A percentile compares a stretch with the other conserved stretches of the same genome.
Conservation (phyloP, 2,329 filamentous ascomycete genomes). For the Xylaria digitata region DNA sequence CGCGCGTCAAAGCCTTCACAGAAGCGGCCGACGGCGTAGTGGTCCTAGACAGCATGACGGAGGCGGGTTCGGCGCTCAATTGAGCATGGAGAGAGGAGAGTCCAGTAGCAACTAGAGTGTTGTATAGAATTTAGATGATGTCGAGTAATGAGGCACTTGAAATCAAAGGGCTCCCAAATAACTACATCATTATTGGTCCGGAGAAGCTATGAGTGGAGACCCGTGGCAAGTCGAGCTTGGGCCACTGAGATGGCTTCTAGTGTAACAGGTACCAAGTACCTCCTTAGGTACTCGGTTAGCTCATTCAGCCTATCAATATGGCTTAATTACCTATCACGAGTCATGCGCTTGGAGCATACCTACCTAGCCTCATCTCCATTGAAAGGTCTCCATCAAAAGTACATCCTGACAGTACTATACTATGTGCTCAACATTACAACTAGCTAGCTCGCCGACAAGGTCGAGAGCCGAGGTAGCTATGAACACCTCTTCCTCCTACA, state of each 20-base stretch:
- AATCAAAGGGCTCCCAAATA: constrained; percentile 44
- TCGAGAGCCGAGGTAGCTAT: constrained; percentile 30
- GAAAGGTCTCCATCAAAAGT: neutral
- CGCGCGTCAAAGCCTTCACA: constrained; percentile 55
- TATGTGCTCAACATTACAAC: neutral
- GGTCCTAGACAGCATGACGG: constrained; percentile 58
- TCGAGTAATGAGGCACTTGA: constrained; percentile 49
- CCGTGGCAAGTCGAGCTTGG: constrained; percentile 43
- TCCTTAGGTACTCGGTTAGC: neutral
- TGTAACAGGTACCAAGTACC: neutral
- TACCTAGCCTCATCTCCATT: neutral
- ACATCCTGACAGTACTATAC: neutral
- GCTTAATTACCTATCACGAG: constrained; percentile 27
- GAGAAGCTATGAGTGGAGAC: constrained; percentile 34
- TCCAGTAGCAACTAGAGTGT: constrained; percentile 42
- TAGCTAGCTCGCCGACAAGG: neutral
- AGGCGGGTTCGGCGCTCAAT: constrained; percentile 51
- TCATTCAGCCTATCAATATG: constrained; percentile 10
- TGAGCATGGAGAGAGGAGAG: constrained; percentile 51
- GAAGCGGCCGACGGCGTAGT: constrained; percentile 56
- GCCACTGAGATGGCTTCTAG: constrained; percentile 33
- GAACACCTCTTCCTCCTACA: constrained; percentile 17
- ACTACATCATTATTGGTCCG: constrained; percentile 42
- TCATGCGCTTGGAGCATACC: neutral
- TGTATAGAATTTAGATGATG: constrained; percentile 44